Evolutionary conservation across 2,329 filamentous ascomycete genomes (phyloP).

Genomic region (Fusarium mangiferae): DNA sequence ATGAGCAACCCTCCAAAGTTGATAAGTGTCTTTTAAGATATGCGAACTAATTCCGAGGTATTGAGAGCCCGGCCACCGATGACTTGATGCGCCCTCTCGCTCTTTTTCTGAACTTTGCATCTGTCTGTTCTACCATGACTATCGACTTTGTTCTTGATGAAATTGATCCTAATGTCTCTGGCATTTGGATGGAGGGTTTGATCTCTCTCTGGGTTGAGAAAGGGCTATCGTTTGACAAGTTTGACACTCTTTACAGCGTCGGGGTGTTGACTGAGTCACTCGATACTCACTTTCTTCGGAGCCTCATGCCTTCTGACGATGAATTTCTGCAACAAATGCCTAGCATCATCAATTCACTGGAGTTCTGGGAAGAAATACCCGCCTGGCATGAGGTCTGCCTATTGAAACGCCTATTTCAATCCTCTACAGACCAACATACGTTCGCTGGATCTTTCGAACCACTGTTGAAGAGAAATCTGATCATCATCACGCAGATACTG

Average conservation of each 20-base stretch:
- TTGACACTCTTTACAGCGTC: background rate
- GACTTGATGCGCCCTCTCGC: background rate
- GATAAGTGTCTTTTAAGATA: background rate
- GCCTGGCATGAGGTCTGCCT: constrained; percentile 1
- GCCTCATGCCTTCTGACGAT: background rate
- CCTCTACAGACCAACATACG: background rate
- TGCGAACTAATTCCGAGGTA: background rate
- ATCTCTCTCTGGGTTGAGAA: background rate
- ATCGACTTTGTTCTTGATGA: background rate
- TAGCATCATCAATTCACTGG: background rate
- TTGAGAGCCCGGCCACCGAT: background rate
- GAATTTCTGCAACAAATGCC: background rate
- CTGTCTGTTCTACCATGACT: background rate
- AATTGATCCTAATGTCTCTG: background rate
- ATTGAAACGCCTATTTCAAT: background rate
- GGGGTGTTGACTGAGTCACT: background rate
- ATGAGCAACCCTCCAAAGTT: background rate
- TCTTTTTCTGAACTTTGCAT: background rate
- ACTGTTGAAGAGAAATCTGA: background rate
- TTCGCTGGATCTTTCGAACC: background rate
- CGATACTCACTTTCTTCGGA: background rate
- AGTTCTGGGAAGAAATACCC: background rate
- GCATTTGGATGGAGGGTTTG: background rate
- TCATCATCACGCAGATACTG: background rate
- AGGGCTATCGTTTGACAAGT: background rate